A percentile compares a stretch with the other conserved stretches of the same genome.
Conservation (phyloP, 495 filamentous ascomycete genomes). For the Xylaria venustula region DNA sequence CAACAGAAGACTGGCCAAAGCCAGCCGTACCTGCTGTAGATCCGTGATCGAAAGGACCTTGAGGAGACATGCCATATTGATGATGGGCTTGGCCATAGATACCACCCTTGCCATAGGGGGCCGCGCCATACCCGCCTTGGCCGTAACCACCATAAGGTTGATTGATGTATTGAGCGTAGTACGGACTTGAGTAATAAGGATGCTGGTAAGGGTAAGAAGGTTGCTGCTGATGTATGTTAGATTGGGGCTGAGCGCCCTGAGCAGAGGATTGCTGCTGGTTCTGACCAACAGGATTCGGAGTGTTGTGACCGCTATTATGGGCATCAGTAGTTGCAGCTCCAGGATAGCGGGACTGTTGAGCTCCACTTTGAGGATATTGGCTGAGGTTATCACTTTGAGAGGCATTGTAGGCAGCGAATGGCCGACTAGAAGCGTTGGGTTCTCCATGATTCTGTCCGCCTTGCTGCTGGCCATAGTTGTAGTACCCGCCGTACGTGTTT, state of each 20-base stretch:
- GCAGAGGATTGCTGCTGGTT: constrained; percentile 53
- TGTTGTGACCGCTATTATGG: constrained; percentile 82
- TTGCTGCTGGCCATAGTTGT: constrained; percentile 72
- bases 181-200: constrained; percentile 56
- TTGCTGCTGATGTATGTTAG: constrained; percentile 57
- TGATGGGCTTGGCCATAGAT: constrained; percentile 81
- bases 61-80: constrained; percentile 71
- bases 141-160: constrained; percentile 68
- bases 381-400: constrained; percentile 69
- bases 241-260: constrained; percentile 48
- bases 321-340: constrained; percentile 68
- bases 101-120: constrained; percentile 72
- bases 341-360: constrained; percentile 61
- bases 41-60: constrained; percentile 72
- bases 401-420: constrained; percentile 72
- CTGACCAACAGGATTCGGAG: constrained; percentile 77
- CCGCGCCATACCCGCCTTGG: constrained; percentile 63
- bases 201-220: constrained; percentile 75
- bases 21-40: constrained; percentile 71
- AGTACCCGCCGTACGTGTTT: constrained; percentile 75
- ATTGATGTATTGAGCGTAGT: constrained; percentile 65
- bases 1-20: constrained; percentile 70
- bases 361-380: constrained; percentile 70
- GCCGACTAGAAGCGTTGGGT: constrained; percentile 63
- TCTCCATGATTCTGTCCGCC: constrained; percentile 67